Base-by-base conservation (phyloP, 1,284 basidiomycete genomes). In the Leccinum laetum region DNA sequence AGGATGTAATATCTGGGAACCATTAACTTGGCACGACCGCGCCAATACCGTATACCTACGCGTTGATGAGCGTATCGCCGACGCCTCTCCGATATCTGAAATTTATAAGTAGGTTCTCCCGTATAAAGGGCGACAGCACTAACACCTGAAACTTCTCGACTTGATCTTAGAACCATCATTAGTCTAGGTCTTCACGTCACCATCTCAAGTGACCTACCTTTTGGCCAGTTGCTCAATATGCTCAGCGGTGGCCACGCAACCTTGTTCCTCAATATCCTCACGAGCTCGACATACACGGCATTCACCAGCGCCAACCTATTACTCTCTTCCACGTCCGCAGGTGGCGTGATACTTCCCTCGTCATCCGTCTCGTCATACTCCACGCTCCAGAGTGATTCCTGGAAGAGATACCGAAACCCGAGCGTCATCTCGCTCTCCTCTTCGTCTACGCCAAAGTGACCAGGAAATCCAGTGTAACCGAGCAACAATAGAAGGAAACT, bases 391-490 rank as follows among this genome's bases (percentile, higher is more conserved):
- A 29, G 29, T 29, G 29, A 29, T 29, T 29, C 29, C 29, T 29
- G 29, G 65, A 96, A 86, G 29, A 93, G 80, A 67, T 94, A 95
- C 90, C 95, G 96, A 70, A 95, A 95, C 1, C 86, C 87, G 2
- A 96, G 83, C 1, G 91, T 92, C 81, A 92, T 86, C 80, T 95
- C 93, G 71, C 91, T 94, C 72, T 93, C 88, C 62, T 92, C 90
- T 73, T 96, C 94, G 62, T 95, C 94, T 0, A 86, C 84, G 1
- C 91, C 90, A 70, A 89, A 93, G 68, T 85, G 87, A 1, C 93
- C 93, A 1, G 88, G 85, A 32, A 93, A 83, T 1, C 87, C 89
- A 0, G 92, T 94, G 68, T 92, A 90, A 7, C 87, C 83, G 18
- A 96, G 78, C 29, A 95, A 75, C 7, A 92, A 78, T 2, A 84